phyloP scores from a whole-genome alignment of 2,329 filamentous ascomycete species.

The Berkeleyomyces basicola region DNA sequence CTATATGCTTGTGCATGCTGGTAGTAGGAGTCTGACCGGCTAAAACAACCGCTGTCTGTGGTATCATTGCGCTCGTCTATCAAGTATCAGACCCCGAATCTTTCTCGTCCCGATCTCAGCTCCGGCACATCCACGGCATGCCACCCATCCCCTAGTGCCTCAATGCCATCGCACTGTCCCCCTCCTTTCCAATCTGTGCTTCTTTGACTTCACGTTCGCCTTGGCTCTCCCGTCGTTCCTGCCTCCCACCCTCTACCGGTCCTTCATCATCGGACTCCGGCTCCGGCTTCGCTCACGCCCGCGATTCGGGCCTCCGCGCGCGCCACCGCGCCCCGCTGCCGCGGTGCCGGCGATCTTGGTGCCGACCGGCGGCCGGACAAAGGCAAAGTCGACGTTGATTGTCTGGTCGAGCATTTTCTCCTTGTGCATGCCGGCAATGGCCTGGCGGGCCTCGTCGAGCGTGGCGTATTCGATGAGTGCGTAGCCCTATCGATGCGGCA shows the following conservation, averaged over 20 bases:
- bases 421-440: constrained; percentile 62
- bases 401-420: constrained; percentile 70
- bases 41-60: neutral
- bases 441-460: constrained; percentile 61
- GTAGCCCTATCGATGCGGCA: constrained; percentile 45
- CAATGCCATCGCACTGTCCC: neutral
- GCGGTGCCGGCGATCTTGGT: constrained; percentile 22
- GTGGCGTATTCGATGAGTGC: constrained; percentile 73
- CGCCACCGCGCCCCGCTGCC: constrained; percentile 23
- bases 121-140: too few species aligned
- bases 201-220: neutral
- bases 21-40: neutral
- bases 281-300: constrained; percentile 30
- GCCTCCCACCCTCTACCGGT: neutral
- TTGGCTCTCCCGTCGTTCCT: neutral
- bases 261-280: constrained; percentile 23
- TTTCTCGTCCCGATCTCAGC: too few species aligned
- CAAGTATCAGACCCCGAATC: too few species aligned
- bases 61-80: neutral
- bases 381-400: constrained; percentile 67
- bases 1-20: neutral
- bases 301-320: constrained; percentile 20
- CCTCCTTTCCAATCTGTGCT: neutral
- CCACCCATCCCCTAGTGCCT: neutral
- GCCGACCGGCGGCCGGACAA: constrained; percentile 59